Percentiles rank a stretch among this genome's conserved stretches.
Conservation (phyloP, 2,329 filamentous ascomycete species). For the Cladosporium phlei region DNA sequence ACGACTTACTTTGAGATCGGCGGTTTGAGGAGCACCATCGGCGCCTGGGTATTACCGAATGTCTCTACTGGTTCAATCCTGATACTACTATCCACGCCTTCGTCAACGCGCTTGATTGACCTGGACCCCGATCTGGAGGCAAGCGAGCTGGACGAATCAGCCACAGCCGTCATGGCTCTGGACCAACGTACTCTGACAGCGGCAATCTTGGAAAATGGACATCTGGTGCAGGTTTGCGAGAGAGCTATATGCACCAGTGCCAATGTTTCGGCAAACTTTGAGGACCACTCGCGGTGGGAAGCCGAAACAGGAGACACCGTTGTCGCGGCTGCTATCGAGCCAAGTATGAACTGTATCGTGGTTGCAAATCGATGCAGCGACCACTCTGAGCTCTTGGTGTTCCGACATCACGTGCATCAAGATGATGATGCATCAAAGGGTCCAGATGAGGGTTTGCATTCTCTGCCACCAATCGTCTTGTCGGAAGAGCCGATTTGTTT, state of each 20-base stretch:
- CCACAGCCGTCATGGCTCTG: conserved; percentile 22
- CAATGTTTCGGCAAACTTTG: conserved; percentile 24
- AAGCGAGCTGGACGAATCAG: conserved; percentile 15
- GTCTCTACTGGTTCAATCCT: conserved; percentile 29
- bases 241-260: conserved; percentile 20
- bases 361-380: conserved; percentile 17
- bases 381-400: conserved; percentile 11
- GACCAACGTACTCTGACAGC: conserved; percentile 24
- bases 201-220: conserved; percentile 17
- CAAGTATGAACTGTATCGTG: conserved; percentile 15
- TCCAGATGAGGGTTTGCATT: background rate
- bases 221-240: conserved; percentile 29
- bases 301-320: conserved; percentile 17
- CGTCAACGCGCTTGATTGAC: conserved; percentile 21
- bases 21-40: conserved; percentile 24
- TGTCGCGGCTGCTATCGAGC: conserved; percentile 23
- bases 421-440: background rate
- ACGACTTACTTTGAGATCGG: conserved; percentile 22
- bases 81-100: conserved; percentile 34
- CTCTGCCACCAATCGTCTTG: background rate
- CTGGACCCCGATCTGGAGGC: conserved; percentile 18
- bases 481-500: conserved; percentile 17
- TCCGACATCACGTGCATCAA: background rate
- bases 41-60: conserved; percentile 37
- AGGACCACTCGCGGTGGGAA: conserved; percentile 20